A percentile compares a stretch with the other conserved stretches of the same genome.
These are phyloP conservation scores for Trifolium repens DNA, from an alignment of 306 rosid species.

Conservation along the genomic window DNA sequence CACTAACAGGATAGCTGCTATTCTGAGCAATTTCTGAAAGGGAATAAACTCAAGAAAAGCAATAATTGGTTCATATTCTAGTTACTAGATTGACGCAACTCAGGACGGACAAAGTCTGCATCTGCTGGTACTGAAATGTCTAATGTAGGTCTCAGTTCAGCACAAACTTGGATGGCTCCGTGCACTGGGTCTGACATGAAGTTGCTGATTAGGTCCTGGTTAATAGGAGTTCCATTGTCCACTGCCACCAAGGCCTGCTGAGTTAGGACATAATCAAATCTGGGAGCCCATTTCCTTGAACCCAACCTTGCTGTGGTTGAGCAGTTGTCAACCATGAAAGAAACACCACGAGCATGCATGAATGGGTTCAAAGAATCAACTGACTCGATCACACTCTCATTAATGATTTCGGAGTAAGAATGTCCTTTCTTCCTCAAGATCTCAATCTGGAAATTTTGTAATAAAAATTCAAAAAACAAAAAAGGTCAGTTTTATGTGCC, in stretches of 20 bases:
- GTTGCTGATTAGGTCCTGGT: constrained; percentile 87
- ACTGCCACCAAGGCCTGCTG: constrained; percentile 97
- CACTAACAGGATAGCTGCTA: constrained; percentile 19
- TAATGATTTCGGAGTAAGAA: constrained; percentile 93
- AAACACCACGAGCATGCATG: constrained; percentile 99
- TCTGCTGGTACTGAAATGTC: constrained; percentile 88
- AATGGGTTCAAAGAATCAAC: constrained; percentile 97
- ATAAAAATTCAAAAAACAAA: not conserved
- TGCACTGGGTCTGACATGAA: constrained; percentile 93
- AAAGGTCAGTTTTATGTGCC: not conserved
- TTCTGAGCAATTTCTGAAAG: constrained; percentile 9
- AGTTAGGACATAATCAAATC: constrained; percentile 83
- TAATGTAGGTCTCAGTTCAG: constrained; percentile 86
- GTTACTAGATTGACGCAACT: constrained; percentile 72
- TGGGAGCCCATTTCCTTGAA: constrained; percentile 99
- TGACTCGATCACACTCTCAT: constrained; percentile 93
- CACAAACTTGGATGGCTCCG: constrained; percentile 89
- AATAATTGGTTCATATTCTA: constrained; percentile 31
- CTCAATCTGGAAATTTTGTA: constrained; percentile 70
- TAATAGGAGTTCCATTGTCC: constrained; percentile 69
- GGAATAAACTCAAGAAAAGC: constrained; percentile 34
- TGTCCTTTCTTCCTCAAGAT: constrained; percentile 95
- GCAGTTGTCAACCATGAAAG: constrained; percentile 98
- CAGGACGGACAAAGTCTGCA: constrained; percentile 98
- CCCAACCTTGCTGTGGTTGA: constrained; percentile 98